A percentile compares a stretch with the other conserved stretches of the same genome.
Evolutionary conservation across 192 early-diverging fungal species (phyloP).

Genomic region (Podila epicladia): DNA sequence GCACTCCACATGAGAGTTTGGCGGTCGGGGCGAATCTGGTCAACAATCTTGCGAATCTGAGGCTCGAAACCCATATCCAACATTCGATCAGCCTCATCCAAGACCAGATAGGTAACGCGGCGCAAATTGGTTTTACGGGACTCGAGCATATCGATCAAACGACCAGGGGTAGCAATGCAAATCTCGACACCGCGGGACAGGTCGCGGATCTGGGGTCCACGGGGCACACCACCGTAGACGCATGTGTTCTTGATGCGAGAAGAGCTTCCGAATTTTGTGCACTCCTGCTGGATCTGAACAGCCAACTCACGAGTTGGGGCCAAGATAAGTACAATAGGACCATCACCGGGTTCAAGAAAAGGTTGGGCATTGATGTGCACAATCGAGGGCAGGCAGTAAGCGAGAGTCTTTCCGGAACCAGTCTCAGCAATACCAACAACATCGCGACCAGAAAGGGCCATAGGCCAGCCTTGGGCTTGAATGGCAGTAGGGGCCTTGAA

Average conservation of each 20-base stretch:
- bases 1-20: conserved; percentile 99
- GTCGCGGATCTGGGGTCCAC: conserved; percentile 91
- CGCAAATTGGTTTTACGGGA: conserved; percentile 88
- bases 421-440: conserved; percentile 92
- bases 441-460: conserved; percentile 95
- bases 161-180: conserved; percentile 97
- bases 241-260: conserved; percentile 95
- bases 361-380: conserved; percentile 99
- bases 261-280: conserved; percentile 89
- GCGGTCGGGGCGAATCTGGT: conserved; percentile 96
- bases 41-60: conserved; percentile 97
- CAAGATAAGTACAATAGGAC: conserved; percentile 95
- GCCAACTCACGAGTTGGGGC: conserved; percentile 98
- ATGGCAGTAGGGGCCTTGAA: conserved; percentile 93
- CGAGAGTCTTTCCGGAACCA: conserved; percentile 95
- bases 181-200: conserved; percentile 90
- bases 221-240: conserved; percentile 94
- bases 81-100: conserved; percentile 99
- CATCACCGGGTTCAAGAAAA: conserved; percentile 89
- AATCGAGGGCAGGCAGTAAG: conserved; percentile 94
- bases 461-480: conserved; percentile 98
- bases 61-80: conserved; percentile 99
- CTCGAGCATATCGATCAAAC: conserved; percentile 97
- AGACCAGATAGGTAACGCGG: conserved; percentile 95
- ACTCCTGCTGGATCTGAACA: conserved; percentile 96